These are phyloP conservation scores for Pythium periplocum DNA, from an alignment of 352 stramenopile genomes.

Conservation along the genomic window DNA sequence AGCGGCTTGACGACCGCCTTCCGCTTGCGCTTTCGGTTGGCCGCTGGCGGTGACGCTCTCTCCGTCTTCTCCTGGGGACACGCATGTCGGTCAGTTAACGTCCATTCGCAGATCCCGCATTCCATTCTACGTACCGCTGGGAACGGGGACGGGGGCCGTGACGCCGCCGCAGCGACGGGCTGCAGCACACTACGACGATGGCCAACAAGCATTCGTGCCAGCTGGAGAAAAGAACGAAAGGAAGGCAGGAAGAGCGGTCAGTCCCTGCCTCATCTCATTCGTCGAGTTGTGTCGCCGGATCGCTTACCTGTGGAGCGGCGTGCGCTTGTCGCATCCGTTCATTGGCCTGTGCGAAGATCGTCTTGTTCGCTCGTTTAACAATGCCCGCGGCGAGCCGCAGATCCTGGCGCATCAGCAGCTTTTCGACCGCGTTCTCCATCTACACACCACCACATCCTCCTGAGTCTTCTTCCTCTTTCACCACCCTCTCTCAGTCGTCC, in stretches of 20 bases:
- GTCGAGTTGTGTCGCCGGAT: too few species aligned
- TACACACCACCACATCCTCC: conserved; percentile 8
- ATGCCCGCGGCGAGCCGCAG: conserved; percentile 20
- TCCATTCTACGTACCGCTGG: too few species aligned
- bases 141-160: too few species aligned
- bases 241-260: too few species aligned
- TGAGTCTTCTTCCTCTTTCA: neutral
- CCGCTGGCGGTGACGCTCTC: neutral
- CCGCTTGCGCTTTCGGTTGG: conserved; percentile 61
- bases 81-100: too few species aligned
- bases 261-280: too few species aligned
- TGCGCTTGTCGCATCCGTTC: conserved; percentile 32
- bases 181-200: conserved; percentile 22
- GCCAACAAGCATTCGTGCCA: conserved; percentile 4
- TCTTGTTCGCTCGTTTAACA: conserved; percentile 18
- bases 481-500: too few species aligned
- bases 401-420: conserved; percentile 55
- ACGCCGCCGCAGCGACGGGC: neutral
- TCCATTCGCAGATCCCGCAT: too few species aligned
- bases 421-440: conserved; percentile 59
- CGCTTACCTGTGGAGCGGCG: conserved; percentile 30
- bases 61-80: too few species aligned
- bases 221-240: conserved; percentile 5
- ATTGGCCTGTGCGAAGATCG: conserved; percentile 30
- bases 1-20: conserved; percentile 30